Conservation (phyloP, 148 eudicot genomes). For the Cornus controversa region DNA sequence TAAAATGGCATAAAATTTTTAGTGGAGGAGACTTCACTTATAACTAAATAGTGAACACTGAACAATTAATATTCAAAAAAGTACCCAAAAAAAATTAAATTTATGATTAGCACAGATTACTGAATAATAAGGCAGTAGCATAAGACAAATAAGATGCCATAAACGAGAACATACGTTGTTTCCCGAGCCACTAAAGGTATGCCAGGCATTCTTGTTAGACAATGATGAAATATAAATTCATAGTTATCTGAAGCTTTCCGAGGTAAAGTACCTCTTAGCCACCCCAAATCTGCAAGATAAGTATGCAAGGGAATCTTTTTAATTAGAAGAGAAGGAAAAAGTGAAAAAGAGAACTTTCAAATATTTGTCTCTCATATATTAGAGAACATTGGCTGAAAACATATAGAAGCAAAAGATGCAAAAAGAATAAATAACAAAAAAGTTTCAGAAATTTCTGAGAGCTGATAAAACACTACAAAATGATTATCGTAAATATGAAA, state of each 20-base stretch:
- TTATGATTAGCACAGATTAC: neutral
- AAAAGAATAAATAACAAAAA: too few relatives aligned
- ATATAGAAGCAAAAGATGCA: neutral
- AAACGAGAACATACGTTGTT: slow-evolving; percentile 47
- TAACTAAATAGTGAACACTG: too few relatives aligned
- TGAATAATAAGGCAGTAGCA: slow-evolving; percentile 7
- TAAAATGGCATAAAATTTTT: neutral
- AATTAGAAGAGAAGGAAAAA: neutral
- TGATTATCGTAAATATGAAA: neutral
- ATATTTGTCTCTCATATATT: neutral
- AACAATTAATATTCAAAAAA: too few relatives aligned
- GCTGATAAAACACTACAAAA: neutral
- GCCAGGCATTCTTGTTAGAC: slow-evolving; percentile 79
- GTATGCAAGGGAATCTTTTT: slow-evolving; percentile 4
- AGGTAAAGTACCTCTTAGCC: slow-evolving; percentile 9
- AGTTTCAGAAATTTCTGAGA: neutral
- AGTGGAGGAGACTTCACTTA: neutral
- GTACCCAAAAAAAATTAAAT: neutral
- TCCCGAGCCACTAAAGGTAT: slow-evolving; percentile 87
- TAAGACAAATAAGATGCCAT: slow-evolving; percentile 5
- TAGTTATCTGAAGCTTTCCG: slow-evolving; percentile 6
- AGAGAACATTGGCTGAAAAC: neutral
- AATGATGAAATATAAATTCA: slow-evolving; percentile 18
- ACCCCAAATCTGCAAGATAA: slow-evolving; percentile 23
- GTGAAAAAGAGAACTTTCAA: neutral